Conservation (phyloP, 805 yeast species). For the Wickerhamomyces hampshirensis region DNA sequence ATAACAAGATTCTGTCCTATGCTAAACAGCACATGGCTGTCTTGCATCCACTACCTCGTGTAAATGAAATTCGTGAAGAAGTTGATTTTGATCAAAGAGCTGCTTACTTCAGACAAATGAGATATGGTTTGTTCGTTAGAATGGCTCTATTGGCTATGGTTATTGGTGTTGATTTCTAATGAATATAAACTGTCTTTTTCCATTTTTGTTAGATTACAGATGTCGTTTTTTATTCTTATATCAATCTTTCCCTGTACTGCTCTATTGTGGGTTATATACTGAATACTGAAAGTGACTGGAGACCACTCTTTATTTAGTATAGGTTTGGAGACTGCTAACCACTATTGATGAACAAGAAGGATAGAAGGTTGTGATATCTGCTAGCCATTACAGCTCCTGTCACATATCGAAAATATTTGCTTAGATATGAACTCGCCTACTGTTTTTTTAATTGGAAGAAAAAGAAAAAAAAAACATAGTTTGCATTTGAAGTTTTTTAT, state of each 20-base stretch:
- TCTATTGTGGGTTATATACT: neutral
- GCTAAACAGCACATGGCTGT: conserved; percentile 99
- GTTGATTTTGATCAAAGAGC: conserved; percentile 99
- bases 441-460: too few species aligned
- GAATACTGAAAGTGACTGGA: conserved; percentile 16
- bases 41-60: conserved; percentile 98
- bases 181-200: conserved; percentile 1
- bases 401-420: too few species aligned
- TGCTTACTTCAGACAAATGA: conserved; percentile 99
- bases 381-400: too few species aligned
- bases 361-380: conserved; percentile 3
- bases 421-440: too few species aligned
- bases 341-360: neutral
- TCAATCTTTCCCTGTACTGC: too few species aligned
- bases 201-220: neutral
- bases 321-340: conserved; percentile 6
- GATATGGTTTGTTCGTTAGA: conserved; percentile 95
- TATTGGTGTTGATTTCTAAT: conserved; percentile 80
- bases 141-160: conserved; percentile 99
- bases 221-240: too few species aligned
- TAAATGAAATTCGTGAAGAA: conserved; percentile 93
- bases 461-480: too few species aligned
- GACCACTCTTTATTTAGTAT: conserved; percentile 12
- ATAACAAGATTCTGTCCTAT: conserved; percentile 81
- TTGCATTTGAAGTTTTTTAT: too few species aligned